Evolutionary conservation across 2,329 filamentous ascomycete genomes (phyloP).

Genomic region (Fusarium albidum): DNA sequence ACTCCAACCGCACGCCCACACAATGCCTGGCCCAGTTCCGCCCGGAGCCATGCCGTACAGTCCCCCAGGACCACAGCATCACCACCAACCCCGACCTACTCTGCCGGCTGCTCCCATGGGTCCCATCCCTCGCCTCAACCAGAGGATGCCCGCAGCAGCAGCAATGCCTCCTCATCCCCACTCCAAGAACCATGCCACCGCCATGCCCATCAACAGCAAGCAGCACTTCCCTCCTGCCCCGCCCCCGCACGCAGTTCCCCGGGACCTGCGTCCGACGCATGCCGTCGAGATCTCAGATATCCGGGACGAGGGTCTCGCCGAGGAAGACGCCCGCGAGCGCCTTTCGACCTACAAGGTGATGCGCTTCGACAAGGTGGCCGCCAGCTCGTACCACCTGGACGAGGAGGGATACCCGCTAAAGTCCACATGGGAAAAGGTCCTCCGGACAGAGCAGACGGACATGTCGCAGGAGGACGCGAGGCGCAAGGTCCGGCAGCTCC

Average conservation of each 20-base stretch:
- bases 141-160: too few relatives aligned
- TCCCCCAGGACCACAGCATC: conserved; percentile 10
- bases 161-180: too few relatives aligned
- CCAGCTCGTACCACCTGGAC: conserved; percentile 45
- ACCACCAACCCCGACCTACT: conserved; percentile 12
- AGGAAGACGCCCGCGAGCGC: conserved; percentile 48
- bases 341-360: conserved; percentile 52
- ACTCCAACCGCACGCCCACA: conserved; percentile 12
- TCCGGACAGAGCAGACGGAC: conserved; percentile 44
- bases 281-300: conserved; percentile 46
- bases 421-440: conserved; percentile 52
- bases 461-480: conserved; percentile 49
- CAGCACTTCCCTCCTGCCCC: conserved; percentile 22
- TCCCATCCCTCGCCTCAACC: conserved; percentile 6
- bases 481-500: conserved; percentile 49
- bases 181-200: conserved; percentile 10
- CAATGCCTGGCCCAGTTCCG: conserved; percentile 17
- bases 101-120: conserved; percentile 2
- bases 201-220: conserved; percentile 7
- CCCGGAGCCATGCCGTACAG: conserved; percentile 18
- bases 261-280: conserved; percentile 27
- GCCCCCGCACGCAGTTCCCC: conserved; percentile 19
- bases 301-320: conserved; percentile 46
- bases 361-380: conserved; percentile 51
- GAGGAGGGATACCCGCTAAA: conserved; percentile 44